Base-by-base conservation (phyloP, 768 basidiomycete species). In the Xanthoconium stramineum region DNA sequence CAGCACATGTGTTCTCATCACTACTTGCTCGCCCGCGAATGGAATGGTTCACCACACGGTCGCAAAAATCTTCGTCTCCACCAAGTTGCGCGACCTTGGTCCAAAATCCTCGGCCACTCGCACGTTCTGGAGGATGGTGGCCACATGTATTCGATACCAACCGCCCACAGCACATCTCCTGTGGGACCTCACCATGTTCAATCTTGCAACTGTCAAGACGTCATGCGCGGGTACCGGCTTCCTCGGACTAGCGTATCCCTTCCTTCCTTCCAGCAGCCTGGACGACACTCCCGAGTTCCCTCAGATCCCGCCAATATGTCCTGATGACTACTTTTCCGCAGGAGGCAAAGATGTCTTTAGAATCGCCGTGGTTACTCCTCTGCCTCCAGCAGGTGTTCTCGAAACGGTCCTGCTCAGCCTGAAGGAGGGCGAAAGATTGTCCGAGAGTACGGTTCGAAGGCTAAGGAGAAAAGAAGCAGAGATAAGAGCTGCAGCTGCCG, bases 11-110 rank as follows among this genome's bases (percentile, higher is more conserved):
- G 38, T 69, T 39, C 65, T 69, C 50, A 65, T 65, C 19, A 65
- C 65, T 11, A 51, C 58, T 6, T 9, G n/a, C 35, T 55, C 65
- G 2, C 65, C 68, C 4, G 67, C 68, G 14, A 68, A 69, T 28
- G 67, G 67, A 38, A 68, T 69, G 67, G 48, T 67, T 32, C 65
- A 67, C 24, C 67, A 67, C 38, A 55, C 59, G n/a, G 59, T 69
- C 15, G 68, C 65, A 29, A 62, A 49, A 24, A 67, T 52, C 42
- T 69, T 67, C 20, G 59, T 67, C 33, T 58, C 67, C 2, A 69
- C 59, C 43, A 69, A 56, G 47, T 49, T 69, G 24, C 66, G 60
- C 53, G 59, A 69, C 15, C 53, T 67, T 32, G 65, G 66, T 28
- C 65, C 67, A 47, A 67, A 61, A 48, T 58, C 62, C 52, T 69